Conservation (phyloP, 1,284 basidiomycete species). For the Tilletiopsis washingtonensis region DNA sequence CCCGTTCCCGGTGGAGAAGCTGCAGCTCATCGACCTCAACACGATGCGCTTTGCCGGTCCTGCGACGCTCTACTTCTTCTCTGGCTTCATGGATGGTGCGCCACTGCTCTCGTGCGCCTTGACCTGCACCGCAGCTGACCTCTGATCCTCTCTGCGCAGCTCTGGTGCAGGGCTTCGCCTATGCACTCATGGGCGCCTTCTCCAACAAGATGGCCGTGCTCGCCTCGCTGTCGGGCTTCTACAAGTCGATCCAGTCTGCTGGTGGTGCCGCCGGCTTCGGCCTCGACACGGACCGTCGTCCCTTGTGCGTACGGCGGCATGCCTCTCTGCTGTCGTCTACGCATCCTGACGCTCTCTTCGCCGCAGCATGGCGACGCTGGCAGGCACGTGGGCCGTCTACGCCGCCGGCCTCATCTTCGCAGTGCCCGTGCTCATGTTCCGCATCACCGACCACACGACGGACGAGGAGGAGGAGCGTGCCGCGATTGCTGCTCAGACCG, state of each 20-base stretch:
- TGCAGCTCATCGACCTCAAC: conserved; percentile 17
- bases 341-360: neutral
- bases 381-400: conserved; percentile 32
- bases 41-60: conserved; percentile 15
- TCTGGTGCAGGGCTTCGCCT: conserved; percentile 12
- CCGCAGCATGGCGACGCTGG: conserved; percentile 24
- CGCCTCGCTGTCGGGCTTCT: conserved; percentile 33
- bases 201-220: conserved; percentile 38
- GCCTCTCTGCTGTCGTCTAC: no score
- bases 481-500: no score
- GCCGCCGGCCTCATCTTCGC: conserved; percentile 26
- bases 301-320: no score
- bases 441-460: conserved; percentile 28
- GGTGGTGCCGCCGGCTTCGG: conserved; percentile 30
- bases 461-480: neutral
- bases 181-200: conserved; percentile 33
- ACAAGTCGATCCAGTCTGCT: conserved; percentile 36
- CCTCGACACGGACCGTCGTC: conserved; percentile 22
- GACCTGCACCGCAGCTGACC: no score
- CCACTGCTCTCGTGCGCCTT: no score
- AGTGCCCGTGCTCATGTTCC: conserved; percentile 24
- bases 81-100: conserved; percentile 26
- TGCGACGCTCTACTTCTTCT: conserved; percentile 37
- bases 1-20: conserved; percentile 4
- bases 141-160: no score